These are phyloP conservation scores for Spongospora subterranea DNA, from an alignment of 208 protist species.

Conservation along the genomic window DNA sequence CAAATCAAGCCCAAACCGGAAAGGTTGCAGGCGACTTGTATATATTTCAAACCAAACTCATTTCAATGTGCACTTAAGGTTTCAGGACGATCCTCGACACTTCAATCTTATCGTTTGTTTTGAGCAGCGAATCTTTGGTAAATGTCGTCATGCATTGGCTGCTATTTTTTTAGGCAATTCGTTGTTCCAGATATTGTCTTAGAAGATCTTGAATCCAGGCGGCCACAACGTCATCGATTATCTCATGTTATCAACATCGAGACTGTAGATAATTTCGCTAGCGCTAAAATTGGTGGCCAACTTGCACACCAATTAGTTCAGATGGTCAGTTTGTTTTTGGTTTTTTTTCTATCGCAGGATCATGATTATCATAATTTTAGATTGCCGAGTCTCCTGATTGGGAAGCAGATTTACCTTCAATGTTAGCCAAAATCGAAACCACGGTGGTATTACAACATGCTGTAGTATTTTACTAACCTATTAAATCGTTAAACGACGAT, in stretches of 20 bases:
- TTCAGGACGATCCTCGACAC: not conserved
- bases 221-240: not conserved
- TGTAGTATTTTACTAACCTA: constrained; percentile 25
- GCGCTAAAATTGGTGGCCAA: constrained; percentile 7
- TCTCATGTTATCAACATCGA: constrained; percentile 36
- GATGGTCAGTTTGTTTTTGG: constrained; percentile 13
- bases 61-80: not conserved
- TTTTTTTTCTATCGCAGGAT: not conserved
- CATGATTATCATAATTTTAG: not conserved
- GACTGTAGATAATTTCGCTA: constrained; percentile 23
- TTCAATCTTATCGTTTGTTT: constrained; percentile 42
- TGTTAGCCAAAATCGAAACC: not conserved
- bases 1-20: constrained; percentile 6
- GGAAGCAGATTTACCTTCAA: not conserved
- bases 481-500: not conserved
- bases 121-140: constrained; percentile 43
- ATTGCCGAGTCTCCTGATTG: constrained; percentile 31
- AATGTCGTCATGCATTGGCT: not conserved
- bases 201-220: not conserved
- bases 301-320: not conserved
- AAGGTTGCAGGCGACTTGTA: not conserved
- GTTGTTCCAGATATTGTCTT: constrained; percentile 36
- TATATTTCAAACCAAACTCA: not conserved
- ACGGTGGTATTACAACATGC: not conserved
- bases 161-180: not conserved